Percentiles rank a stretch among this genome's conserved stretches.
Evolutionary conservation across 176 grass and related monocot genomes (phyloP).

Genomic region (Triticum dicoccoides): DNA sequence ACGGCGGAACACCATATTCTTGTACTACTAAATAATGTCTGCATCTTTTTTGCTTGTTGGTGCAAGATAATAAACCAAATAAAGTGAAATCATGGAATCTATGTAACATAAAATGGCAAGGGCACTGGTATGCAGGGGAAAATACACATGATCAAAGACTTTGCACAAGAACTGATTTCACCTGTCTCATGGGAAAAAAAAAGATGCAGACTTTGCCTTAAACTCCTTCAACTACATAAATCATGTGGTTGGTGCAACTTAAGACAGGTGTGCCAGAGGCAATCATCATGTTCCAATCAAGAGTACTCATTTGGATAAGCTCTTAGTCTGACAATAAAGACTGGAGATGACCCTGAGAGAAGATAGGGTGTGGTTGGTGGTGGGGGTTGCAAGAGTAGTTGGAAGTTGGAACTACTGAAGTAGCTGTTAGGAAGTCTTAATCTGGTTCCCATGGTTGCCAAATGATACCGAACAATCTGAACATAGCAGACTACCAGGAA

Average conservation of each 20-base stretch:
- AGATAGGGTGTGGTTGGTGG: constrained; percentile 23
- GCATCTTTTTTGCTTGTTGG: constrained; percentile 2
- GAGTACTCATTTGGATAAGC: constrained; percentile 8
- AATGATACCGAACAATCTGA: constrained; percentile 20
- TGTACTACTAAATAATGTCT: not conserved
- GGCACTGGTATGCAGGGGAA: not conserved
- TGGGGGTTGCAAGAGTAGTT: constrained; percentile 29
- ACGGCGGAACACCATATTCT: not conserved
- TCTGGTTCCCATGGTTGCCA: constrained; percentile 8
- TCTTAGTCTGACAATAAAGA: constrained; percentile 2
- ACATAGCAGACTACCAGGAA: constrained; percentile 19
- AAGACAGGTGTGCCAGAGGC: constrained; percentile 1
- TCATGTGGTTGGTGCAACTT: constrained; percentile 11
- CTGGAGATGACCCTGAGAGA: constrained; percentile 1
- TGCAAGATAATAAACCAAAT: constrained; percentile 19
- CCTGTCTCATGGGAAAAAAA: constrained; percentile 2
- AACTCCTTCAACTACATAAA: not conserved
- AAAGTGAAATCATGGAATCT: constrained; percentile 7
- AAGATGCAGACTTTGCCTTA: not conserved
- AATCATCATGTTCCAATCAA: constrained; percentile 25
- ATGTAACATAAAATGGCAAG: not conserved
- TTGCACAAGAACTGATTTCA: not conserved
- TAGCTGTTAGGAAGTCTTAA: constrained; percentile 37
- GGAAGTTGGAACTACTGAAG: constrained; percentile 28
- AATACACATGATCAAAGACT: not conserved